Percentiles rank a stretch among this genome's conserved stretches.
These are phyloP conservation scores for Flaveria robusta DNA, from an alignment of 129 eudicot genomes.

Conservation along the genomic window DNA sequence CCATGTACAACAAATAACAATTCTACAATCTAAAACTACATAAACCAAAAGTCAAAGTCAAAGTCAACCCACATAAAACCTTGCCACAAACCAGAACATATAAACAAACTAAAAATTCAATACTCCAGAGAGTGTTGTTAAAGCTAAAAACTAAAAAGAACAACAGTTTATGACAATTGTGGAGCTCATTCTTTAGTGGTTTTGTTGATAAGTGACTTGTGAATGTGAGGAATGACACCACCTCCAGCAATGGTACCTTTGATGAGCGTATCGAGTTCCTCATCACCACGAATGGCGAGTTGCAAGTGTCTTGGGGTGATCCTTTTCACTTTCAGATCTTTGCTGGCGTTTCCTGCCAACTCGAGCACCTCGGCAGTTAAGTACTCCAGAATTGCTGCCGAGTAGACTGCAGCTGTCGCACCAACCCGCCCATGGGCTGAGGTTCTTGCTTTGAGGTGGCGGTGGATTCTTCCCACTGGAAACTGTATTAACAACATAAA, in stretches of 20 bases:
- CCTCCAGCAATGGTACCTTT: conserved; percentile 90
- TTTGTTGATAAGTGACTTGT: conserved; percentile 89
- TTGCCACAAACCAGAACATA: conserved; percentile 18
- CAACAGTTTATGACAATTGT: conserved; percentile 14
- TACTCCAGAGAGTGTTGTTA: conserved; percentile 12
- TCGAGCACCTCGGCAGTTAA: conserved; percentile 71
- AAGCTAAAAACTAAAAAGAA: conserved; percentile 13
- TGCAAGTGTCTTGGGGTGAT: conserved; percentile 77
- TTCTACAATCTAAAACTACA: conserved; percentile 26
- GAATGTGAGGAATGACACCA: conserved; percentile 92
- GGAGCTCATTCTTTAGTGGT: conserved; percentile 62
- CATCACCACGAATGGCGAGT: conserved; percentile 73
- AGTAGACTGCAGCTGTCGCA: conserved; percentile 71
- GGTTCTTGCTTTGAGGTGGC: conserved; percentile 65
- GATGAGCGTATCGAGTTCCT: conserved; percentile 74
- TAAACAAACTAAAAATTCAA: conserved; percentile 22
- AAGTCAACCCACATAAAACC: conserved; percentile 31
- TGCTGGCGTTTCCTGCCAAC: conserved; percentile 81
- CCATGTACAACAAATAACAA: conserved; percentile 23
- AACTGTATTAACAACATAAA: conserved; percentile 36
- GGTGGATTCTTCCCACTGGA: conserved; percentile 77
- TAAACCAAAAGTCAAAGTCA: conserved; percentile 24
- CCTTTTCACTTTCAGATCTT: conserved; percentile 75
- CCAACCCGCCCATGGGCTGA: conserved; percentile 72
- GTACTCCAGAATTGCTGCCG: conserved; percentile 77